phyloP scores from a whole-genome alignment of 305 asterid genomes.

The Fraxinus ornus region DNA sequence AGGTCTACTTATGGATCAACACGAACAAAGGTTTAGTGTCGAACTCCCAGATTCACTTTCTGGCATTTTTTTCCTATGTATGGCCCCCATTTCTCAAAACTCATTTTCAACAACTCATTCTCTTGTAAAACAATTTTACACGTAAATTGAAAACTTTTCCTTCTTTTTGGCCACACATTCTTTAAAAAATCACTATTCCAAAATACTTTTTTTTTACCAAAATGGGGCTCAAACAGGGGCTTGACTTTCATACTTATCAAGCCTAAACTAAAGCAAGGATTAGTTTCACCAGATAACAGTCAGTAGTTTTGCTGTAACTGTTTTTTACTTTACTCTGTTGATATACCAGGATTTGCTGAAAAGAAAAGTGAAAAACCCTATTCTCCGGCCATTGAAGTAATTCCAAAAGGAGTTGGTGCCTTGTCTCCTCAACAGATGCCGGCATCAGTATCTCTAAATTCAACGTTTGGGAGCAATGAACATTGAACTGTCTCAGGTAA shows the following conservation, averaged over 20 bases:
- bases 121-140: too few species aligned
- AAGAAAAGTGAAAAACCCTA: slow-evolving; percentile 80
- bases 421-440: slow-evolving; percentile 79
- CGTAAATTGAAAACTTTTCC: too few species aligned
- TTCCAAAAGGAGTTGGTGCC: slow-evolving; percentile 45
- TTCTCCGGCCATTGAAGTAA: slow-evolving; percentile 52
- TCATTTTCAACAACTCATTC: too few species aligned
- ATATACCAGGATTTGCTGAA: slow-evolving; percentile 56
- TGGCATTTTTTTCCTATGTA: too few species aligned
- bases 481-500: slow-evolving; percentile 30
- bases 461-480: slow-evolving; percentile 72
- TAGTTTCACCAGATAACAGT: background rate
- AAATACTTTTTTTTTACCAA: too few species aligned
- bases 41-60: background rate
- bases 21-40: slow-evolving; percentile 54
- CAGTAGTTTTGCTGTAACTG: background rate
- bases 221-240: too few species aligned
- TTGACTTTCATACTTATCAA: background rate
- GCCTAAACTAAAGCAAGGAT: background rate
- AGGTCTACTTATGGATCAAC: slow-evolving; percentile 64
- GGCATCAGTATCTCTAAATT: slow-evolving; percentile 34
- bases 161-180: too few species aligned
- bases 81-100: too few species aligned
- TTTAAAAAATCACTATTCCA: too few species aligned
- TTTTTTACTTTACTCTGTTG: background rate